phyloP scores from a whole-genome alignment of 176 grass and related monocot species.

The Rhipidocladum racemiflorum region DNA sequence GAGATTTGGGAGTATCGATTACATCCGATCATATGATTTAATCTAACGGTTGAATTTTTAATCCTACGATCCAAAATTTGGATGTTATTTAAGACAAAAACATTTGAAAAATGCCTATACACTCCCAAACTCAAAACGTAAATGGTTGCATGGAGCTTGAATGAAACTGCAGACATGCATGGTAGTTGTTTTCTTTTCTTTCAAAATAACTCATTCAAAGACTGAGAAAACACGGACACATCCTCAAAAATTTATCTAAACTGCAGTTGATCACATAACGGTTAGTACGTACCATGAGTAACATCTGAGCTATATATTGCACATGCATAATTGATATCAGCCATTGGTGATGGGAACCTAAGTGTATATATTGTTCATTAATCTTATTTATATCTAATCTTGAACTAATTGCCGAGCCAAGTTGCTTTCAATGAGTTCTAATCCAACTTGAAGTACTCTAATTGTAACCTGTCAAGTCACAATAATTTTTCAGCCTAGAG shows the following conservation, averaged over 20 bases:
- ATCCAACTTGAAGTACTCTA: not conserved
- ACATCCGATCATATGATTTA: no score
- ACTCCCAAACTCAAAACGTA: not conserved
- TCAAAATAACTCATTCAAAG: not conserved
- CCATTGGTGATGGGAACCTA: not conserved
- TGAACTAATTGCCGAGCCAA: not conserved
- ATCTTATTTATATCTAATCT: not conserved
- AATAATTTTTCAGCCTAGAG: not conserved
- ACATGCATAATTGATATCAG: not conserved
- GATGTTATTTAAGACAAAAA: no score
- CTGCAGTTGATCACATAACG: not conserved
- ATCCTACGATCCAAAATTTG: no score
- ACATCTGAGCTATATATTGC: no score
- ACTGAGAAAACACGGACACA: not conserved
- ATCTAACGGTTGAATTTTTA: no score
- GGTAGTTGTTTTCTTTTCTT: not conserved
- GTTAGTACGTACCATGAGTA: not conserved
- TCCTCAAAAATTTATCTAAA: not conserved
- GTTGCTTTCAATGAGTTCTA: not conserved
- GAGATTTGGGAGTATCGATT: no score
- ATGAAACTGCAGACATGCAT: not conserved
- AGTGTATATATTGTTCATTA: constrained; percentile 2
- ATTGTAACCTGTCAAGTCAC: not conserved
- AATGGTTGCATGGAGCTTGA: not conserved
- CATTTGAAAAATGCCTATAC: no score